These are phyloP conservation scores for Sclerotinia subarctica DNA, from an alignment of 2,329 filamentous ascomycete genomes.

Conservation along the genomic window DNA sequence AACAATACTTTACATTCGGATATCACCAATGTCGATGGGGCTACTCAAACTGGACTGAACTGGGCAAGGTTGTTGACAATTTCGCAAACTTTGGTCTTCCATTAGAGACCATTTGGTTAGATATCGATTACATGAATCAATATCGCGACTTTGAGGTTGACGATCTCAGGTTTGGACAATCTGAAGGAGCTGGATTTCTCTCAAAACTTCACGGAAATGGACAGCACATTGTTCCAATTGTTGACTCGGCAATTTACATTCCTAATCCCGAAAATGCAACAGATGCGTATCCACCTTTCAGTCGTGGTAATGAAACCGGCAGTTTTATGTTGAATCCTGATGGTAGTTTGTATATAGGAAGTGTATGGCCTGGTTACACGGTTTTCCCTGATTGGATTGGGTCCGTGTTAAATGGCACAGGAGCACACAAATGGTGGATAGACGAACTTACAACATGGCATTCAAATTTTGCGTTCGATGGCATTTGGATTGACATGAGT, in stretches of 20 bases:
- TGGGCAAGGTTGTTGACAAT: conserved; percentile 64
- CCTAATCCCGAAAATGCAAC: conserved; percentile 67
- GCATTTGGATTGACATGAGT: conserved; percentile 58
- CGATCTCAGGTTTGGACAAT: conserved; percentile 52
- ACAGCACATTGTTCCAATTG: conserved; percentile 63
- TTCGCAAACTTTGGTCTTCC: conserved; percentile 64
- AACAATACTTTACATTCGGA: conserved; percentile 78
- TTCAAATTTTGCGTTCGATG: conserved; percentile 49
- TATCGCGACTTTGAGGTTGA: conserved; percentile 63
- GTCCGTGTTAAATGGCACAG: conserved; percentile 56
- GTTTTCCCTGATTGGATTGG: conserved; percentile 69
- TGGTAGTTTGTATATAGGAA: conserved; percentile 54
- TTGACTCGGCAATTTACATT: conserved; percentile 68
- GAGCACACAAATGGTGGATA: conserved; percentile 67
- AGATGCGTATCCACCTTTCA: conserved; percentile 61
- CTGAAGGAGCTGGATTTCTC: conserved; percentile 58
- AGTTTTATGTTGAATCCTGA: conserved; percentile 56
- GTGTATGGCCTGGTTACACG: conserved; percentile 72
- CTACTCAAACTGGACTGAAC: conserved; percentile 67
- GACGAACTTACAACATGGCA: conserved; percentile 58
- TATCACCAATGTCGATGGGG: conserved; percentile 85
- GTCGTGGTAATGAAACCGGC: conserved; percentile 57
- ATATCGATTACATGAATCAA: conserved; percentile 68
- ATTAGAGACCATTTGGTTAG: conserved; percentile 66
- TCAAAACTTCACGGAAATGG: conserved; percentile 58